phyloP scores from a whole-genome alignment of 2,329 filamentous ascomycete genomes.

The Trichoderma afroharzianum region DNA sequence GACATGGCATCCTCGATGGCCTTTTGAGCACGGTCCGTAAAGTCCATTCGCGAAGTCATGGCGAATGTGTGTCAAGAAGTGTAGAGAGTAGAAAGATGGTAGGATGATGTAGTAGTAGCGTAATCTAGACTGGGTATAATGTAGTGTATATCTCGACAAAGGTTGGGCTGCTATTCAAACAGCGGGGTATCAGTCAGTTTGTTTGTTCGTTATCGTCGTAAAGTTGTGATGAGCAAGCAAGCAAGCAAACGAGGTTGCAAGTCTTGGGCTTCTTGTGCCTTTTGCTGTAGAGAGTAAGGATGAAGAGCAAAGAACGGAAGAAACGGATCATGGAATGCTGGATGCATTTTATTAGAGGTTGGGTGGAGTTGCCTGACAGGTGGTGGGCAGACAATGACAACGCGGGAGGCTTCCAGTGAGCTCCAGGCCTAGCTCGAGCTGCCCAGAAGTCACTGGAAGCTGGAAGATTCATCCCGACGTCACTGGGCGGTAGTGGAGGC shows the following conservation, averaged over 20 bases:
- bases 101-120: neutral
- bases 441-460: constrained; percentile 33
- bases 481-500: constrained; percentile 24
- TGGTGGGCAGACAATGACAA: constrained; percentile 10
- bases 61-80: constrained; percentile 27
- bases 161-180: neutral
- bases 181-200: neutral
- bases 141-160: neutral
- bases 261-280: neutral
- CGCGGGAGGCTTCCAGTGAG: constrained; percentile 23
- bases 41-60: constrained; percentile 79
- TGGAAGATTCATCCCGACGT: constrained; percentile 33
- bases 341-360: constrained; percentile 14
- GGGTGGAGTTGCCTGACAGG: constrained; percentile 11
- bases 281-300: neutral
- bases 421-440: constrained; percentile 23
- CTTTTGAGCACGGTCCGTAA: constrained; percentile 89
- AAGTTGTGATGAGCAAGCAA: neutral
- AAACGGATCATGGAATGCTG: neutral
- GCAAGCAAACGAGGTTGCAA: constrained; percentile 1
- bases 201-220: neutral
- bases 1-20: constrained; percentile 84
- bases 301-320: neutral
- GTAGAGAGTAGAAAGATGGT: neutral
- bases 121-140: neutral